Conservation (phyloP, 495 filamentous ascomycete genomes). For the Geopyxis carbonaria region DNA sequence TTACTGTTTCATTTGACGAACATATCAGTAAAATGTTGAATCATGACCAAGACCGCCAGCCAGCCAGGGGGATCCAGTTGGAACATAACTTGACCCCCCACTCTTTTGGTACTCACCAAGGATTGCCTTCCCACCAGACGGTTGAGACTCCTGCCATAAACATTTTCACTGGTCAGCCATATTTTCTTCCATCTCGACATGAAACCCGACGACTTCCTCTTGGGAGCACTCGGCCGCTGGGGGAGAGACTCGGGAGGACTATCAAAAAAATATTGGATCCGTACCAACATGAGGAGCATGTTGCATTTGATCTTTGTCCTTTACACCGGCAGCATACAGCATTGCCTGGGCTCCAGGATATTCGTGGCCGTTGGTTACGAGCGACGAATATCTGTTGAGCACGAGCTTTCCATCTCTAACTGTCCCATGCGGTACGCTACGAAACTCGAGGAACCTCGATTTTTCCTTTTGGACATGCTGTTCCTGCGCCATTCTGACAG, state of each 20-base stretch:
- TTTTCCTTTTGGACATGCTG: slow-evolving; percentile 7
- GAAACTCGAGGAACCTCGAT: slow-evolving; percentile 24
- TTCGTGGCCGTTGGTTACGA: slow-evolving; percentile 68
- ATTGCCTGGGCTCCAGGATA: slow-evolving; percentile 94
- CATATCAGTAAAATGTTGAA: no score
- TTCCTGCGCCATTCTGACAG: slow-evolving; percentile 9
- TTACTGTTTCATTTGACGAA: no score
- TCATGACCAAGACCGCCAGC: no score
- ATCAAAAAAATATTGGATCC: slow-evolving; percentile 3
- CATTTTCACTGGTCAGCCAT: background rate
- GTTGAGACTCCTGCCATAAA: slow-evolving; percentile 38
- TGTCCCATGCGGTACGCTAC: slow-evolving; percentile 21
- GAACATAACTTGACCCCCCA: no score
- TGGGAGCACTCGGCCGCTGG: background rate
- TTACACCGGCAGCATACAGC: slow-evolving; percentile 81
- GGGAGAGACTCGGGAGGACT: background rate
- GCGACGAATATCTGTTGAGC: slow-evolving; percentile 54
- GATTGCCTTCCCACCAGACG: slow-evolving; percentile 98
- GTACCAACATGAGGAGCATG: slow-evolving; percentile 77
- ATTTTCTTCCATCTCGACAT: no score
- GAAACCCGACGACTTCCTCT: background rate
- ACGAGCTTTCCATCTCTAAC: slow-evolving; percentile 43
- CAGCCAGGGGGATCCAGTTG: no score
- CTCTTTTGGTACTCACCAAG: slow-evolving; percentile 41
- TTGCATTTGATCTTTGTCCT: slow-evolving; percentile 69